Evolutionary conservation across 2,329 filamentous ascomycete genomes (phyloP).

Genomic region (Apiospora kogelbergensis): DNA sequence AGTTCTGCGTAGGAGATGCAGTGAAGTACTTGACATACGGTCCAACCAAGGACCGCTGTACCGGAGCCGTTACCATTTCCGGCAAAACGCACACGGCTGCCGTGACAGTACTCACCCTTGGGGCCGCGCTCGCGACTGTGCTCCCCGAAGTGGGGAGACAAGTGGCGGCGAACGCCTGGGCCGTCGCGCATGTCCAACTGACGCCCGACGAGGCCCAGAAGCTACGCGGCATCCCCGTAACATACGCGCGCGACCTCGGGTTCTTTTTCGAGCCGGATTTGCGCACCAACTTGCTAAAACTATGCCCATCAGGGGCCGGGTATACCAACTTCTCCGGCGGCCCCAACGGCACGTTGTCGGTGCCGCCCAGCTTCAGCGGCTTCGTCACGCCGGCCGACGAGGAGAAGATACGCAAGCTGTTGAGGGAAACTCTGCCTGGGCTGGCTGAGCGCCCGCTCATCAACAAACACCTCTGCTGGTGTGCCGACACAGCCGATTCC

Average conservation of each 20-base stretch:
- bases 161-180: conserved; percentile 57
- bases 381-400: conserved; percentile 57
- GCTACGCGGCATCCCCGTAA: conserved; percentile 59
- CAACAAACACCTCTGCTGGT: conserved; percentile 60
- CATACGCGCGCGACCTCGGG: conserved; percentile 59
- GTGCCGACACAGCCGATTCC: conserved; percentile 59
- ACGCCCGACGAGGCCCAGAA: conserved; percentile 51
- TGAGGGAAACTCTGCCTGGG: conserved; percentile 23
- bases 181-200: conserved; percentile 59
- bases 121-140: conserved; percentile 48
- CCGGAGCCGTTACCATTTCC: conserved; percentile 26
- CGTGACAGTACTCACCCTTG: conserved; percentile 50
- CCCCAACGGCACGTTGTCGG: not conserved
- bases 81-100: conserved; percentile 31
- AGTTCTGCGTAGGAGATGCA: conserved; percentile 39
- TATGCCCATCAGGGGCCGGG: conserved; percentile 59
- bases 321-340: conserved; percentile 44
- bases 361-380: conserved; percentile 22
- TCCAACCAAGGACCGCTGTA: conserved; percentile 21
- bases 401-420: conserved; percentile 38
- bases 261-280: conserved; percentile 67
- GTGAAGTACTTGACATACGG: conserved; percentile 41
- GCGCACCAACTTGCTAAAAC: conserved; percentile 56
- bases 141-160: conserved; percentile 48
- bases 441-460: conserved; percentile 49